Evolutionary conservation across 2,329 filamentous ascomycete species (phyloP).

Genomic region (Bimuria novae-zelandiae): DNA sequence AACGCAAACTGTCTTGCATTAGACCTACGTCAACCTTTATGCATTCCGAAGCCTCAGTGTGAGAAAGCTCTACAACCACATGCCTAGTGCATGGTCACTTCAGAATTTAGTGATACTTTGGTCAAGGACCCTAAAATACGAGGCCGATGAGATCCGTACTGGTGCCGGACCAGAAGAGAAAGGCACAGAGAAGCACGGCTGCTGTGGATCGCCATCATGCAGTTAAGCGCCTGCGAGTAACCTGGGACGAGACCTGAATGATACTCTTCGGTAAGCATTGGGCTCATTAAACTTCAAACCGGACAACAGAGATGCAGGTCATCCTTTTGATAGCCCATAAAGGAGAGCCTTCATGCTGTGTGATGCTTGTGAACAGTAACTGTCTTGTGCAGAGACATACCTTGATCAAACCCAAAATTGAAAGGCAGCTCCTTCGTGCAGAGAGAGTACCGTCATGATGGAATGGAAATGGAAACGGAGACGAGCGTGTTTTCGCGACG

Average conservation of each 20-base stretch:
- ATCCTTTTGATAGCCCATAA: neutral
- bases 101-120: too few relatives aligned
- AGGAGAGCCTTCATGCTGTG: neutral
- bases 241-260: neutral
- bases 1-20: neutral
- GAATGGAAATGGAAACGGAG: neutral
- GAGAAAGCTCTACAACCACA: neutral
- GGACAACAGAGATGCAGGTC: constrained; percentile 13
- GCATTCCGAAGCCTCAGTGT: neutral
- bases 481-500: constrained; percentile 4
- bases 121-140: too few relatives aligned
- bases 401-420: too few relatives aligned
- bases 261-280: constrained; percentile 16
- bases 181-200: too few relatives aligned
- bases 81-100: too few relatives aligned
- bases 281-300: constrained; percentile 28
- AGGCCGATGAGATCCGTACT: too few relatives aligned
- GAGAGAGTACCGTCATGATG: neutral
- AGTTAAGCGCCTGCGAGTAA: neutral
- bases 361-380: too few relatives aligned
- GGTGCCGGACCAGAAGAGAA: too few relatives aligned
- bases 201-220: neutral
- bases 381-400: too few relatives aligned
- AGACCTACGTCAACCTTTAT: neutral
- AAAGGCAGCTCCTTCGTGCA: too few relatives aligned